Base-by-base conservation (phyloP, 2,329 filamentous ascomycete species). In the Pyrenochaeta sp. region DNA sequence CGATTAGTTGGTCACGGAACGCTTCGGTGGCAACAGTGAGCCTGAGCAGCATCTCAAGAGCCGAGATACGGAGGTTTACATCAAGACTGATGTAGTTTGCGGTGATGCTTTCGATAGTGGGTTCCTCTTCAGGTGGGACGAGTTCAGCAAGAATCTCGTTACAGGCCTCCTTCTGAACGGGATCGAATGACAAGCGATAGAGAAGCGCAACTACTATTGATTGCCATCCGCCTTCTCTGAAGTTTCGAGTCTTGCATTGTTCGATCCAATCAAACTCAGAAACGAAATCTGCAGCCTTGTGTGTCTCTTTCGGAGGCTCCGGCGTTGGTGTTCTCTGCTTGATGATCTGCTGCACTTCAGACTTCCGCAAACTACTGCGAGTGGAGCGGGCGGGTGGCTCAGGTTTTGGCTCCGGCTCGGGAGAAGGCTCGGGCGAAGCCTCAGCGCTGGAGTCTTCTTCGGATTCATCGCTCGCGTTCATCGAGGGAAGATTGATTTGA, bases 141-240 rank as follows among this genome's bases (percentile, higher is more conserved):
- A 99, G 82, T 58, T 91, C 79, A 32, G 85, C 79, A 26, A 99
- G 76, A 13, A 97, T 81, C 48, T 88, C 83, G 55, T 96, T 90
- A 67, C 91, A 96, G 15, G 74, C 69, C n/a, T 81, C 77, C 48
- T 88, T 83, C 42, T 87, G 81, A 7, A 85, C 80, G 32, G 88
- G 85, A 35, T 86, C 84, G 64, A 88, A 87, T 2, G 91, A 94
- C 4, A 97, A 75, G 58, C 95, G 91, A 68, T 96, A 81, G 11
- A 99, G 73, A 11, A 97, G 76, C 6, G 92, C 94, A 29, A 96
- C 86, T 63, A 97, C 81, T 51, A 96, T 93, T 49, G 90, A 73
- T 71, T 96, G 85, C 94, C 94, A 99, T 14, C 91, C 91, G 42
- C 93, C 94, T 30, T 93, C 83, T 52, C 83, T 80, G 67, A 97